Percentiles rank a stretch among this genome's conserved stretches.
These are phyloP conservation scores for Candida xyloterini DNA, from an alignment of 805 yeast genomes.

Conservation along the genomic window DNA sequence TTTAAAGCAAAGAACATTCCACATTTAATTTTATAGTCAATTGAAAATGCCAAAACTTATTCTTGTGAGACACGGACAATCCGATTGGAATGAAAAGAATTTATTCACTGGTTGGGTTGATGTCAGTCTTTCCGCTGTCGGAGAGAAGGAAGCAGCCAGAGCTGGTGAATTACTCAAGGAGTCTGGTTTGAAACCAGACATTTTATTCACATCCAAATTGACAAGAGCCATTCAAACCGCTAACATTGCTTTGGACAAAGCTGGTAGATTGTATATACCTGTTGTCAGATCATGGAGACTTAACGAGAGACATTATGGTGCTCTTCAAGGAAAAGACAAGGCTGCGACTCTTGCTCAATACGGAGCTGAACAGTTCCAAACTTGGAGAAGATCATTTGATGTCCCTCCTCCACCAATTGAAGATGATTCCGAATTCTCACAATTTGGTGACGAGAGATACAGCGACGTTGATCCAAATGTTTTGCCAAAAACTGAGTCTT, in stretches of 20 bases:
- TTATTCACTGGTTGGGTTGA: slow-evolving; percentile 99
- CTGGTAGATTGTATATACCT: slow-evolving; percentile 89
- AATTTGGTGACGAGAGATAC: slow-evolving; percentile 84
- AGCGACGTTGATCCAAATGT: slow-evolving; percentile 76
- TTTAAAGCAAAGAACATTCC: slow-evolving; percentile 1
- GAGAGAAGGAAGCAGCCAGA: slow-evolving; percentile 85
- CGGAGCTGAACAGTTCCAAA: slow-evolving; percentile 92
- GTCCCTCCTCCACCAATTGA: slow-evolving; percentile 92
- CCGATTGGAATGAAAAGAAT: slow-evolving; percentile 98
- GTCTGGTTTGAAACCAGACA: slow-evolving; percentile 79
- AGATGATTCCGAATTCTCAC: slow-evolving; percentile 77
- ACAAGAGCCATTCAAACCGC: slow-evolving; percentile 97
- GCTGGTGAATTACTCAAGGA: slow-evolving; percentile 93
- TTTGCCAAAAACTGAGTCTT: slow-evolving; percentile 91
- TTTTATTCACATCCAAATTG: slow-evolving; percentile 86
- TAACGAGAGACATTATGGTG: slow-evolving; percentile 99
- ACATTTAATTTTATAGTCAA: neutral
- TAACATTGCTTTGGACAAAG: slow-evolving; percentile 83
- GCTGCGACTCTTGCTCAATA: slow-evolving; percentile 84
- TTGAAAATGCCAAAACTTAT: slow-evolving; percentile 54
- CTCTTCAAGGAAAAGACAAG: slow-evolving; percentile 96
- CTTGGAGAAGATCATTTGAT: slow-evolving; percentile 96
- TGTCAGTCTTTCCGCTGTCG: slow-evolving; percentile 77
- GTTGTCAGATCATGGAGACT: slow-evolving; percentile 96
- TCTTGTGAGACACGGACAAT: slow-evolving; percentile 97